A percentile compares a stretch with the other conserved stretches of the same genome.
Evolutionary conservation across 305 asterid genomes (phyloP).

Genomic region (Caryopteris hybrid): DNA sequence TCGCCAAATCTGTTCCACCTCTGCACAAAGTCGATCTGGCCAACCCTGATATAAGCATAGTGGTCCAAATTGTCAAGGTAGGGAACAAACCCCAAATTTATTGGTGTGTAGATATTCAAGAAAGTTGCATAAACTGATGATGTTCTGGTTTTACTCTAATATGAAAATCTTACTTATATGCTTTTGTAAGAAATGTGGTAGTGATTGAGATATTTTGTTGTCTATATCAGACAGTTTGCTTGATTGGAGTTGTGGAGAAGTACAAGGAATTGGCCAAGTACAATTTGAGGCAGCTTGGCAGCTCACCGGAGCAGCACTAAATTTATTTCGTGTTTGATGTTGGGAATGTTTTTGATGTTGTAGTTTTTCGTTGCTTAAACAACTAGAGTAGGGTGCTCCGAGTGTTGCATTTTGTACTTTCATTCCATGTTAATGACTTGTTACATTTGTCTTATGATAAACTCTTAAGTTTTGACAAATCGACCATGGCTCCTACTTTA

Average conservation of each 20-base stretch:
- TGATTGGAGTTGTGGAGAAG: slow-evolving; percentile 90
- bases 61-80: slow-evolving; percentile 91
- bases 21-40: slow-evolving; percentile 82
- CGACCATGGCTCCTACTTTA: no score
- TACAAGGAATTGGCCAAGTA: slow-evolving; percentile 91
- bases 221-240: slow-evolving; percentile 80
- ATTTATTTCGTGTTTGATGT: neutral
- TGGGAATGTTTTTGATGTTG: neutral
- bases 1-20: slow-evolving; percentile 79
- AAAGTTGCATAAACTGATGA: neutral
- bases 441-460: neutral
- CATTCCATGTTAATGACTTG: neutral
- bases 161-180: neutral
- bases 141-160: neutral
- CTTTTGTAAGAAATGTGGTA: neutral
- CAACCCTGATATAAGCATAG: slow-evolving; percentile 72
- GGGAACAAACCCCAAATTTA: neutral
- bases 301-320: slow-evolving; percentile 31
- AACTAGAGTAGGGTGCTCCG: no score
- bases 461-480: no score
- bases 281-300: slow-evolving; percentile 84
- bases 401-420: no score
- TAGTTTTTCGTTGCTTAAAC: no score
- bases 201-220: neutral
- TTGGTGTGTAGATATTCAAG: neutral